Conservation (phyloP, 495 filamentous ascomycete species). For the Penicillium simplicissimum region DNA sequence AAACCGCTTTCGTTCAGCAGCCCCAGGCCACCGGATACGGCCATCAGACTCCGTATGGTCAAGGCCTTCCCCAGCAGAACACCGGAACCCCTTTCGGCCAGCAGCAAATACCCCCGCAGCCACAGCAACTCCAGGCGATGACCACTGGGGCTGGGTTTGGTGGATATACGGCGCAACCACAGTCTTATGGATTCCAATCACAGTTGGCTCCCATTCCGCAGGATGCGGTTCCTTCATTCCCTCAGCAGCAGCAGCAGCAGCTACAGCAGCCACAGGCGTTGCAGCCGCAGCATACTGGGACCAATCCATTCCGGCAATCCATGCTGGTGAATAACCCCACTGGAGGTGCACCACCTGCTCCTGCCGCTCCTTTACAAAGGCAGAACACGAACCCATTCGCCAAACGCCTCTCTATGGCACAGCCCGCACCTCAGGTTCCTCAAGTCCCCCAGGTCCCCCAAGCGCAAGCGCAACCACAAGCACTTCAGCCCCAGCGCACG, state of each 20-base stretch:
- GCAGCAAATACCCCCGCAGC: conserved; percentile 32
- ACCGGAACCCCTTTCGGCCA: conserved; percentile 56
- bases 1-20: conserved; percentile 36
- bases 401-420: conserved; percentile 50
- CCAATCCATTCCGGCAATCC: conserved; percentile 88
- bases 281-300: conserved; percentile 59
- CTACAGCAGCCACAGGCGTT: conserved; percentile 32
- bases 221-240: conserved; percentile 54
- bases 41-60: conserved; percentile 31
- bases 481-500: conserved; percentile 45
- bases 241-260: conserved; percentile 48
- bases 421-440: conserved; percentile 45
- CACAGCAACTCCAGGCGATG: conserved; percentile 55
- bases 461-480: conserved; percentile 34
- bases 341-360: conserved; percentile 39
- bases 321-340: conserved; percentile 65
- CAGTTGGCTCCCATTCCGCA: conserved; percentile 64
- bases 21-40: conserved; percentile 34
- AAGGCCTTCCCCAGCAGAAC: conserved; percentile 49
- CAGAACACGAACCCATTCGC: conserved; percentile 90
- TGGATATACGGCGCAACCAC: conserved; percentile 72
- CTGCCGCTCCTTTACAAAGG: conserved; percentile 45
- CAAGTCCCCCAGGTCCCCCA: conserved; percentile 46
- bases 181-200: conserved; percentile 50
- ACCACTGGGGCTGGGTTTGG: conserved; percentile 87